Evolutionary conservation across 306 rosid species (phyloP).

Genomic region (Hippophae rhamnoides): DNA sequence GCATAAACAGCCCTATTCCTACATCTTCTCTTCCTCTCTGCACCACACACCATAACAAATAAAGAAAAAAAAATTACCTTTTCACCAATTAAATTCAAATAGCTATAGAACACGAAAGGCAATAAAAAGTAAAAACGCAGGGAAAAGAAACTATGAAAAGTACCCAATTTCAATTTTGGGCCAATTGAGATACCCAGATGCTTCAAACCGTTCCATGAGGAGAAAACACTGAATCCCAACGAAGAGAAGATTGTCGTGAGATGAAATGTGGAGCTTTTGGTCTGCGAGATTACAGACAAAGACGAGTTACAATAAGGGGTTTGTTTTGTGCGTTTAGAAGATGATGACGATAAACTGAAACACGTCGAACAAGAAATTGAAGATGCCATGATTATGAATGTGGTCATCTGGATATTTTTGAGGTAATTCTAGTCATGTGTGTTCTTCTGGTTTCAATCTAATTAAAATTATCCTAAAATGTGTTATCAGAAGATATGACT

Average conservation of each 20-base stretch:
- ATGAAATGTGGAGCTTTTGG: conserved; percentile 28
- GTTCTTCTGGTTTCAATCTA: conserved; percentile 3
- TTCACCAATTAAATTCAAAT: conserved; percentile 9
- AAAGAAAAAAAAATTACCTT: neutral
- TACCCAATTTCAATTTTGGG: conserved; percentile 35
- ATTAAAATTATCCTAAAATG: conserved; percentile 10
- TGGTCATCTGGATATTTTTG: conserved; percentile 21
- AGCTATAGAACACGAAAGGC: neutral
- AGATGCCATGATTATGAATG: conserved; percentile 49
- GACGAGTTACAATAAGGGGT: conserved; percentile 20
- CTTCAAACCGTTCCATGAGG: conserved; percentile 85
- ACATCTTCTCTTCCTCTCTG: conserved; percentile 47
- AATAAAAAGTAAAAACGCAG: neutral
- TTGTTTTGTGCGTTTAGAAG: conserved; percentile 20
- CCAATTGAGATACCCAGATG: conserved; percentile 50
- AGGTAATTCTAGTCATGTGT: conserved; percentile 13
- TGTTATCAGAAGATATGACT: too few relatives aligned
- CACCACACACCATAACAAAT: conserved; percentile 14
- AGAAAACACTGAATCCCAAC: conserved; percentile 40
- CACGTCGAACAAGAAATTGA: conserved; percentile 31
- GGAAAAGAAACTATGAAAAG: conserved; percentile 6
- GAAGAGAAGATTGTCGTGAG: conserved; percentile 34
- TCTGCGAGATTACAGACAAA: conserved; percentile 16
- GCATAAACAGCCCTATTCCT: conserved; percentile 73
- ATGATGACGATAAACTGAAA: conserved; percentile 26